Percentiles rank a stretch among this genome's conserved stretches.
These are phyloP conservation scores for Furcasterigmium sp. DNA, from an alignment of 2,329 filamentous ascomycete genomes.

Conservation along the genomic window DNA sequence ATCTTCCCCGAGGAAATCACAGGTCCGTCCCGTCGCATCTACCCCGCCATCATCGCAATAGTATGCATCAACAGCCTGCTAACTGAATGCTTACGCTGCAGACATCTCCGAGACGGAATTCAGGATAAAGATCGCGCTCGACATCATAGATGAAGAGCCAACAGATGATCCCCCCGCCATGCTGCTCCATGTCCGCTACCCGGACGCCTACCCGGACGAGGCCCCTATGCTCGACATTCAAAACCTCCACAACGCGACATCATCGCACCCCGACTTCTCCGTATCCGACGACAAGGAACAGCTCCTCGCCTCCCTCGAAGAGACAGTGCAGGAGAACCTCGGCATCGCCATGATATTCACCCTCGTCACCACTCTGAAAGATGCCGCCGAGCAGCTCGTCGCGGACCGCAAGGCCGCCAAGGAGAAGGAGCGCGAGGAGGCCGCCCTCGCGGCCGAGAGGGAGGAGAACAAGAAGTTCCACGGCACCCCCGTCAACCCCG, in stretches of 20 bases:
- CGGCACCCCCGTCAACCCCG: slow-evolving; percentile 80
- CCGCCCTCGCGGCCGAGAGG: slow-evolving; percentile 58
- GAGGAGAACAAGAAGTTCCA: slow-evolving; percentile 98
- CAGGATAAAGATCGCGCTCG: slow-evolving; percentile 79
- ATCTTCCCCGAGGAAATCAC: slow-evolving; percentile 98
- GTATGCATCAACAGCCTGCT: background rate
- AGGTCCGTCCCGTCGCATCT: slow-evolving; percentile 43
- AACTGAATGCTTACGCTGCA: slow-evolving; percentile 26
- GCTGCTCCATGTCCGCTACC: slow-evolving; percentile 80
- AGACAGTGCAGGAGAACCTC: slow-evolving; percentile 83
- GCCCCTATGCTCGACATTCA: slow-evolving; percentile 78
- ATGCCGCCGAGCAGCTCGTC: slow-evolving; percentile 82
- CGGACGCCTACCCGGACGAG: slow-evolving; percentile 85
- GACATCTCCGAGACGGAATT: slow-evolving; percentile 89
- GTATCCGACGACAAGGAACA: slow-evolving; percentile 72
- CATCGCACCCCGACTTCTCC: slow-evolving; percentile 65
- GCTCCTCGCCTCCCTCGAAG: slow-evolving; percentile 65
- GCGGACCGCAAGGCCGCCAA: slow-evolving; percentile 63
- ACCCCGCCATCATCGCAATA: slow-evolving; percentile 9
- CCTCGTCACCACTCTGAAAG: slow-evolving; percentile 80
- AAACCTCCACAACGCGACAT: slow-evolving; percentile 61
- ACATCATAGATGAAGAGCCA: slow-evolving; percentile 62
- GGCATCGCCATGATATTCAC: slow-evolving; percentile 99
- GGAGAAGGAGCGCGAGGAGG: slow-evolving; percentile 53
- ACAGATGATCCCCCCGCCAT: slow-evolving; percentile 63